Evolutionary conservation across 768 basidiomycete species (phyloP), one percentile per base, ranked within the genome.

Genomic region (Pleurotus ostreatus): DNA sequence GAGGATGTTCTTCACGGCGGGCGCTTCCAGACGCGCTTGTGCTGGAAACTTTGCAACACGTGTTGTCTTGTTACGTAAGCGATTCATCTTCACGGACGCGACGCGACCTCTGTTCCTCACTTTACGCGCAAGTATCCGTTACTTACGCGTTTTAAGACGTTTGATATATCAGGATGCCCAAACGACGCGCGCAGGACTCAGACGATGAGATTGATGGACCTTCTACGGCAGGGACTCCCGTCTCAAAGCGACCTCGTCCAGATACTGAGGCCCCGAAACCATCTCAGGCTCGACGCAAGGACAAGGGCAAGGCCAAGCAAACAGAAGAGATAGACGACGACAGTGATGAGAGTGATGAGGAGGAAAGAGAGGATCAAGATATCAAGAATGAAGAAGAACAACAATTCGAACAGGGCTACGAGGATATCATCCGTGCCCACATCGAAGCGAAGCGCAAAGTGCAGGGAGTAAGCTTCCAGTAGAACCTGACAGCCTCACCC

Each of bases 371-470:
- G 20, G 61, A 66, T 38, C 44, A 61, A 18, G 56, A 55, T n/a
- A 58, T 23, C 8, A 70, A 77, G 49, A 80, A 83, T 55, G 79
- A 79, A 30, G 81, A 82, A n/a, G 86, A 89, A 55, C 80, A 82
- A 59, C 72, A 76, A 63, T 85, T 88, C 56, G 89, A 90, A 59
- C 77, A 80, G 56, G 76, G 82, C 47, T 74, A 86, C 54, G 80
- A 79, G 7, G 82, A 78, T 44, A 74, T 71, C 38, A 76, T 88
- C 48, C 81, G 82, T 11, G 78, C 75, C 20, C 76, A 74, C 45
- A 71, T 89, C 40, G 78, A 82, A 61, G 74, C 73, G 62, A 67
- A 74, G 66, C 61, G 77, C 61, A 70, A 75, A 62, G 66, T 68
- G 53, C 77, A 71, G 18, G 83, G 84, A 11, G 82, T 81, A 62